Evolutionary conservation across 2,329 filamentous ascomycete species (phyloP), one percentile per base, ranked within the genome.

Genomic region (Cladobotryum protrusum): DNA sequence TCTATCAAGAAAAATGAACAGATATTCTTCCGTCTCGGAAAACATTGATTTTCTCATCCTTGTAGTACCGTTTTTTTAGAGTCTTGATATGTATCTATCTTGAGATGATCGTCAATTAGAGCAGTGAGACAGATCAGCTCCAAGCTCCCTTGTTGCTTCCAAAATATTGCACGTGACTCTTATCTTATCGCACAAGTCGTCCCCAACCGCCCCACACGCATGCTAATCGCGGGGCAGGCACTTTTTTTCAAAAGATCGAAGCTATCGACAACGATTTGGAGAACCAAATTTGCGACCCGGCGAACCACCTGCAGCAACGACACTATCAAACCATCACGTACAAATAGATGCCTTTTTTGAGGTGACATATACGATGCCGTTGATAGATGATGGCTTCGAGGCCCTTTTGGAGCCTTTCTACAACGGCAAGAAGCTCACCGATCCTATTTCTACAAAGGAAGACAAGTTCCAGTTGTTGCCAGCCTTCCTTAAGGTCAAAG

Each of bases 391-490:
- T 67, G 79, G 79, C 60, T 85, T 84, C 61, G 80, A 84, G 70
- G 81, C 81, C 63, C 77, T 85, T 43, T 66, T 84, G 53, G 79
- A 83, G 73, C 81, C 81, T 29, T 83, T 84, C 60, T 84, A 85
- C 66, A 83, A 84, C 59, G 81, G 81, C 63, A 85, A 84, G 69
- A 81, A 79, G 66, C 72, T 84, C 52, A 84, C 80, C 1, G 81
- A 84, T 60, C 78, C 80, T 39, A 81, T 85, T 57, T 82, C 76
- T 24, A 82, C 76, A 48, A 78, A 76, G 59, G 78, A 87, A 62
- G 93, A 99, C 73, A 99, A 99, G 76, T 96, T 92, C 82, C 96
- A 97, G 67, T 77, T 99, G 39, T 73, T 99, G 24, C 95, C 93
- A 1, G 93, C 93, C n/a, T 99, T 99, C 68, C 74, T 99, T 52